A percentile compares a stretch with the other conserved stretches of the same genome.
Conservation (phyloP, 177 flowering plant genomes). For the Tripterygium wilfordii region DNA sequence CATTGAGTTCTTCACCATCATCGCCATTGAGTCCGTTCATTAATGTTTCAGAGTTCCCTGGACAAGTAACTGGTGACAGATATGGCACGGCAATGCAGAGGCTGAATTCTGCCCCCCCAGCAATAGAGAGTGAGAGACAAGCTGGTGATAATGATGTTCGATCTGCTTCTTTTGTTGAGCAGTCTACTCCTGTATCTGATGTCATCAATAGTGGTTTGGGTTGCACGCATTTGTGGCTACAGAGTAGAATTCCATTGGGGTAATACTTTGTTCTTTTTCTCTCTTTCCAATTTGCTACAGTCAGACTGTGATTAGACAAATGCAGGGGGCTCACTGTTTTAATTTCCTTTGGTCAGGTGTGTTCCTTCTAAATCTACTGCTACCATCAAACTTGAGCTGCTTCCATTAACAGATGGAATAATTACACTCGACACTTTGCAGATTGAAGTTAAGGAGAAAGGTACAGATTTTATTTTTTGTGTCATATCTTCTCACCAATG, state of each 20-base stretch:
- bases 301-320: background rate
- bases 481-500: no score
- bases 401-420: slow-evolving; percentile 95
- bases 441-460: slow-evolving; percentile 92
- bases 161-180: slow-evolving; percentile 40
- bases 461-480: no score
- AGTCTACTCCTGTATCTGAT: slow-evolving; percentile 38
- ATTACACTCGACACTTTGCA: slow-evolving; percentile 90
- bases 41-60: slow-evolving; percentile 45
- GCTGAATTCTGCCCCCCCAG: slow-evolving; percentile 26
- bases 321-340: slow-evolving; percentile 7
- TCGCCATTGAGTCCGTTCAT: slow-evolving; percentile 65
- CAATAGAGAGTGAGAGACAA: slow-evolving; percentile 30
- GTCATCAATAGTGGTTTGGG: slow-evolving; percentile 57
- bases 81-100: slow-evolving; percentile 26
- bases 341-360: slow-evolving; percentile 39
- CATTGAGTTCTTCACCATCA: slow-evolving; percentile 69
- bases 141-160: slow-evolving; percentile 23
- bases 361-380: slow-evolving; percentile 89
- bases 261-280: slow-evolving; percentile 24
- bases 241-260: slow-evolving; percentile 98
- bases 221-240: slow-evolving; percentile 93
- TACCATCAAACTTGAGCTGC: slow-evolving; percentile 89
- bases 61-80: slow-evolving; percentile 32
- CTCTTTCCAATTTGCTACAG: background rate